Evolutionary conservation across 768 basidiomycete genomes (phyloP).

Genomic region (Termitomyces sp.): DNA sequence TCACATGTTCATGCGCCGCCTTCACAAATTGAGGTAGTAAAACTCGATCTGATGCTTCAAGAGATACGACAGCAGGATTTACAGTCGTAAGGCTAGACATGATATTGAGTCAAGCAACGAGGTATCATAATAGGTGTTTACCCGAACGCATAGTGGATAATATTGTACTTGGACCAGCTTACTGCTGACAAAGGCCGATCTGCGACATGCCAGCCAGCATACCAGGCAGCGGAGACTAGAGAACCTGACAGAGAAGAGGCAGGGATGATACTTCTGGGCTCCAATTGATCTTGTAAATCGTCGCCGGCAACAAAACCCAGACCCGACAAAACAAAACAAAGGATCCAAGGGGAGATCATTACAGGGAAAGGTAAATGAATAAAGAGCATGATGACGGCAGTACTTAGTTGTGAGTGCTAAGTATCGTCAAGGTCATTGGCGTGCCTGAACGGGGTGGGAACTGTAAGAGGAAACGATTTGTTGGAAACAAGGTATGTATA

Average conservation of each 20-base stretch:
- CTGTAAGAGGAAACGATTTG: background rate
- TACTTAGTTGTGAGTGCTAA: background rate
- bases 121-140: slow-evolving; percentile 19
- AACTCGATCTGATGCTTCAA: slow-evolving; percentile 39
- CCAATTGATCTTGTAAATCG: background rate
- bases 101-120: background rate
- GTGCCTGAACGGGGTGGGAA: background rate
- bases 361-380: background rate
- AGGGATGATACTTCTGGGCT: slow-evolving; percentile 6
- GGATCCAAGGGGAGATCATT: background rate
- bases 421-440: background rate
- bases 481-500: no score
- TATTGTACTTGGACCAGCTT: slow-evolving; percentile 50
- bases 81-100: slow-evolving; percentile 34
- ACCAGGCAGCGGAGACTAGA: slow-evolving; percentile 37
- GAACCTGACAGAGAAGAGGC: slow-evolving; percentile 6
- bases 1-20: slow-evolving; percentile 36
- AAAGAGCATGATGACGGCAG: slow-evolving; percentile 5
- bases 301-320: background rate
- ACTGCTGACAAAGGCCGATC: slow-evolving; percentile 40
- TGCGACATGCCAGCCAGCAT: slow-evolving; percentile 41
- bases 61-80: slow-evolving; percentile 27
- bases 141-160: slow-evolving; percentile 62
- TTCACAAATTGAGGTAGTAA: slow-evolving; percentile 55
- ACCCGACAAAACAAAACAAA: background rate